Evolutionary conservation across 768 basidiomycete genomes (phyloP), one percentile per base, ranked within the genome.

Genomic region (Arthromyces matolae): DNA sequence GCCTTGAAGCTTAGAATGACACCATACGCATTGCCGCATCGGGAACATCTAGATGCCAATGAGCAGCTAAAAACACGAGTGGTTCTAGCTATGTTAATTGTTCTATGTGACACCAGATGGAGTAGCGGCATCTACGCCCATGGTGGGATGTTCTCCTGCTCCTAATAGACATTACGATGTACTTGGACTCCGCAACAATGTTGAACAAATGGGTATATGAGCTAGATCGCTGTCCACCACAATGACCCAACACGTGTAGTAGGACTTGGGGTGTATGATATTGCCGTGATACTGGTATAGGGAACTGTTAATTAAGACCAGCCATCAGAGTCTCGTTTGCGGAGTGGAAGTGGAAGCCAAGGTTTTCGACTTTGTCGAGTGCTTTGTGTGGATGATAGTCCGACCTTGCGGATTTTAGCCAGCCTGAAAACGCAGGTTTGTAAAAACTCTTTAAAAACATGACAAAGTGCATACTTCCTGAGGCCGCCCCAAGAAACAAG

Each of bases 401-500:
- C 75, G 41, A 77, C 71, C 60, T 71, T 75, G 16, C 75, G 71
- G 45, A 77, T 71, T 60, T 66, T 71, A 12, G 72, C 59, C 23
- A 77, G 67, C 38, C 74, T 77, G 51, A 28, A 13, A 22, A 19
- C 29, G 33, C 16, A 52, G 18, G 10, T 19, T 23, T 29, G 34
- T 28, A 18, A 41, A 32, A 42, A 25, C 9, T 7, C 25, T 54
- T 55, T 24, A 35, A 22, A 27, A 47, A 32, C 37, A 29, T 19
- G 42, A 50, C 47, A 31, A 47, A 49, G 25, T 42, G 38, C 25
- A n/a, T 60, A 84, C 74, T 74, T 84, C 55, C 86, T 77, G 18
- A 90, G 69, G 4, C 89, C 89, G 29, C 71, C 61, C 66, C 75
- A 75, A n/a, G 81, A 80, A 41, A 89, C 79, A 31, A 84, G 50